A percentile compares a stretch with the other conserved stretches of the same genome.
phyloP scores from a whole-genome alignment of 2,329 filamentous ascomycete species.

The Pseudogymnoascus sp. region DNA sequence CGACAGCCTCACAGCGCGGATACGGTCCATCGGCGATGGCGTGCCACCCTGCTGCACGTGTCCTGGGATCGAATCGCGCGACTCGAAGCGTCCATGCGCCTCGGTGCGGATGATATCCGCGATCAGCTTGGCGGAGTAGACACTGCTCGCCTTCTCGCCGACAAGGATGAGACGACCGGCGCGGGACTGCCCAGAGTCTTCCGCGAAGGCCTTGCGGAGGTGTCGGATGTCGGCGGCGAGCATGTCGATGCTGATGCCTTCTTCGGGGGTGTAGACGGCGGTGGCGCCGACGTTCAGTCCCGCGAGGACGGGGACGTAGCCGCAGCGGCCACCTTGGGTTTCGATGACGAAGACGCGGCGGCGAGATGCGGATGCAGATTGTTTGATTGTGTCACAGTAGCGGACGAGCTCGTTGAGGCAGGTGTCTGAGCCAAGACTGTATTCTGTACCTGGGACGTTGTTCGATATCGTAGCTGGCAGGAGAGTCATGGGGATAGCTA shows the following conservation, averaged over 20 bases:
- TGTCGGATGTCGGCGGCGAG: constrained; percentile 83
- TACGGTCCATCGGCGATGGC: constrained; percentile 92
- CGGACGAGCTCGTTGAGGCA: constrained; percentile 90
- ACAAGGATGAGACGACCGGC: constrained; percentile 93
- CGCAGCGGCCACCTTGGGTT: constrained; percentile 89
- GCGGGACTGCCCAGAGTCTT: constrained; percentile 78
- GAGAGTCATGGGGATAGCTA: constrained; percentile 86
- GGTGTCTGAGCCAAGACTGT: constrained; percentile 92
- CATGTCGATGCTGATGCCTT: constrained; percentile 91
- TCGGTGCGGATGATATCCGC: constrained; percentile 94
- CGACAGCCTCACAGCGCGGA: constrained; percentile 80
- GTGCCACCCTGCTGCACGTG: constrained; percentile 93
- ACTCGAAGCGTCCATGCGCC: constrained; percentile 84
- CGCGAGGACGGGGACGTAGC: constrained; percentile 85
- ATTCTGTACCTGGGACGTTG: constrained; percentile 96
- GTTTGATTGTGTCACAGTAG: constrained; percentile 96
- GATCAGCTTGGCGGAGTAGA: constrained; percentile 87
- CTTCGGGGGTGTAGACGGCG: constrained; percentile 93
- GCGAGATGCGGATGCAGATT: constrained; percentile 88
- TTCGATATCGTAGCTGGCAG: constrained; percentile 97
- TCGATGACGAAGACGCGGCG: constrained; percentile 96
- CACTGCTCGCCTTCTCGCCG: constrained; percentile 86
- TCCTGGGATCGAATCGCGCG: constrained; percentile 80
- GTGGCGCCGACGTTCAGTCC: constrained; percentile 86
- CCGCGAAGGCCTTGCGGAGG: constrained; percentile 73